A percentile compares a stretch with the other conserved stretches of the same genome.
These are phyloP conservation scores for Triticum aestivum DNA, from an alignment of 176 grass and related monocot species.

Conservation along the genomic window DNA sequence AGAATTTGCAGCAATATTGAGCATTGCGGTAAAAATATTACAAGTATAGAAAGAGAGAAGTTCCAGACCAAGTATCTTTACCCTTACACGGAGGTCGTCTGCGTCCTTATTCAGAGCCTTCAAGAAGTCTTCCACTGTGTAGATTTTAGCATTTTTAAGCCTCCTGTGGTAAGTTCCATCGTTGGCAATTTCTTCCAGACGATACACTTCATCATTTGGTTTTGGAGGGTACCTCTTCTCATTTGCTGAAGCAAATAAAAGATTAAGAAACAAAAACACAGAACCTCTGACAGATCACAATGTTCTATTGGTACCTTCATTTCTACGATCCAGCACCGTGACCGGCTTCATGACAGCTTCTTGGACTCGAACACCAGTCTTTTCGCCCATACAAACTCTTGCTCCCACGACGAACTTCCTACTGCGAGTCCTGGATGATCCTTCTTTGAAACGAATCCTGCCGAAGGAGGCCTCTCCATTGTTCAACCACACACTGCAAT, in stretches of 20 bases:
- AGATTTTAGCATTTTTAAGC: not conserved
- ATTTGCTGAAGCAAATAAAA: constrained; percentile 23
- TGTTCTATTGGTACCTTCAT: constrained; percentile 11
- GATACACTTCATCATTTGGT: constrained; percentile 25
- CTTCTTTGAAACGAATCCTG: constrained; percentile 31
- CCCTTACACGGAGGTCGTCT: not conserved
- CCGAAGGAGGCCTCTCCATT: not conserved
- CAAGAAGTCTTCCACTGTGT: constrained; percentile 17
- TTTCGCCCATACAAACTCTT: constrained; percentile 15
- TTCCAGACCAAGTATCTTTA: not conserved
- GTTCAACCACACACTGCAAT: constrained; percentile 4
- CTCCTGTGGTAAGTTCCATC: constrained; percentile 25
- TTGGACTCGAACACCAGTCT: not conserved
- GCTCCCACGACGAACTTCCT: constrained; percentile 15
- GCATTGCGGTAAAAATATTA: not conserved
- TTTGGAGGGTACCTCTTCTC: constrained; percentile 40
- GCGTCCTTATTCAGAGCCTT: constrained; percentile 23
- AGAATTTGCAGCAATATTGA: not conserved
- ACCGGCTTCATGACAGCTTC: constrained; percentile 42
- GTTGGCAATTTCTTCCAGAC: constrained; percentile 33
- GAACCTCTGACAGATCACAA: not conserved
- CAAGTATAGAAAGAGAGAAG: not conserved
- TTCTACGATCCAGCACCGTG: constrained; percentile 30
- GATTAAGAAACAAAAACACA: not conserved
- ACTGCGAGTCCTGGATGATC: constrained; percentile 28